Evolutionary conservation across 2,329 filamentous ascomycete species (phyloP), one percentile per base, ranked within the genome.

Genomic region (Neophaeococcomyces mojaviensis): DNA sequence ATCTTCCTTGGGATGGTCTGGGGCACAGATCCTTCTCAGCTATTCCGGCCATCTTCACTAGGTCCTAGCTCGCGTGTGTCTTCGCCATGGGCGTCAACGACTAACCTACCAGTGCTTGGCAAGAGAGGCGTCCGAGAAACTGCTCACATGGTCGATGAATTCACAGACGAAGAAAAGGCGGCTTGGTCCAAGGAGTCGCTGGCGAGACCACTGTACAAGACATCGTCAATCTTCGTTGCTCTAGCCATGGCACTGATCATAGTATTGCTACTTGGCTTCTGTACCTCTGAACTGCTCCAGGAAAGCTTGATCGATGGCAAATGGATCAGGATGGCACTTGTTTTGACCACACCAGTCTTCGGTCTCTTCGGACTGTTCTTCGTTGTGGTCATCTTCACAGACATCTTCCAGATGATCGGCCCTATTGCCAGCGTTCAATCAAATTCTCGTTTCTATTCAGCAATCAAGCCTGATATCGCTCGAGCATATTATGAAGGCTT

Each of bases 301-400:
- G 80, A 88, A 62, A 72, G 81, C 10, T 73, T 74, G 2, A 76
- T 85, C 31, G 84, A 88, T 58, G 66, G 71, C 32, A 73, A 66
- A 50, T 86, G 76, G 58, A 64, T 69, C 16, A 81, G 84, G 1
- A 65, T 88, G 22, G 80, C 74, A 1, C 77, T 89, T 49, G 59
- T 87, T 9, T 71, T 72, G 2, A 67, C 88, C 31, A 78, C 78
- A 15, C 85, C 85, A 0, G 68, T 88, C 26, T 83, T 88, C 61
- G 72, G 88, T 48, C 88, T 88, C 71, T 88, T 89, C 68, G 86
- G 84, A 2, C 73, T 89, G 57, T 87, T 90, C 70, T 88, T 90
- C 61, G 81, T 74, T 18, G 84, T 88, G 63, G 84, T 88, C 58
- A 83, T 89, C 48, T 70, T 88, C 42, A 84, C 84, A 50, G 87